Evolutionary conservation across 345 rosid genomes (phyloP).

Genomic region (Linum lewisii): DNA sequence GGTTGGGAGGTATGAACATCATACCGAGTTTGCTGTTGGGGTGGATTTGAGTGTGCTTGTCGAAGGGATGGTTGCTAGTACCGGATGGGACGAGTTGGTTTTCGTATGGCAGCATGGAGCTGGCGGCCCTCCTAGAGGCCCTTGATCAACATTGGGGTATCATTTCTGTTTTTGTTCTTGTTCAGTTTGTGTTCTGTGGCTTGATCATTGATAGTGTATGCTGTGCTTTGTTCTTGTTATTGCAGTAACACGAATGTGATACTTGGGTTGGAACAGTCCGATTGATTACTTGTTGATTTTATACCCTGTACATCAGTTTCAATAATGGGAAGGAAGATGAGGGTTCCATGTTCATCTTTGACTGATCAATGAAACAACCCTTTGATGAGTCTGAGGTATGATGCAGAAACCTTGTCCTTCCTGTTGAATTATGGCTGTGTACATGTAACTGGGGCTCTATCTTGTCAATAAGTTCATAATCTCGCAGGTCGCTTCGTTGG

Average conservation of each 20-base stretch:
- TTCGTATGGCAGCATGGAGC: slow-evolving; percentile 92
- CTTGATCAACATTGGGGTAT: slow-evolving; percentile 21
- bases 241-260: not conserved
- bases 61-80: slow-evolving; percentile 77
- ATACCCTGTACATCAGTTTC: too few species aligned
- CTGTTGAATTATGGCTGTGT: too few species aligned
- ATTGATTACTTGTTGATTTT: not conserved
- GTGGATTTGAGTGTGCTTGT: slow-evolving; percentile 92
- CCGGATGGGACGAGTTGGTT: slow-evolving; percentile 94
- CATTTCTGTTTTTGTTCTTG: not conserved
- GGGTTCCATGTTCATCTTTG: too few species aligned
- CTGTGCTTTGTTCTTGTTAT: not conserved
- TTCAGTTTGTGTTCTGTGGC: not conserved
- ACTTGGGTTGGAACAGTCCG: not conserved
- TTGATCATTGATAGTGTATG: not conserved
- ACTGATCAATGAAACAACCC: too few species aligned
- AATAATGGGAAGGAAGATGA: too few species aligned
- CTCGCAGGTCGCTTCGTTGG: too few species aligned
- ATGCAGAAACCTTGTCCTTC: too few species aligned
- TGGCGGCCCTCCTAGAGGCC: slow-evolving; percentile 53
- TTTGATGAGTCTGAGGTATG: too few species aligned
- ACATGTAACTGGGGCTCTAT: too few species aligned
- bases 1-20: slow-evolving; percentile 77
- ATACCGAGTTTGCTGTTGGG: slow-evolving; percentile 78
- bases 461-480: too few species aligned